Percentiles rank a stretch among this genome's conserved stretches.
These are phyloP conservation scores for Phytophthora boehmeriae DNA, from an alignment of 352 stramenopile genomes.

Conservation along the genomic window DNA sequence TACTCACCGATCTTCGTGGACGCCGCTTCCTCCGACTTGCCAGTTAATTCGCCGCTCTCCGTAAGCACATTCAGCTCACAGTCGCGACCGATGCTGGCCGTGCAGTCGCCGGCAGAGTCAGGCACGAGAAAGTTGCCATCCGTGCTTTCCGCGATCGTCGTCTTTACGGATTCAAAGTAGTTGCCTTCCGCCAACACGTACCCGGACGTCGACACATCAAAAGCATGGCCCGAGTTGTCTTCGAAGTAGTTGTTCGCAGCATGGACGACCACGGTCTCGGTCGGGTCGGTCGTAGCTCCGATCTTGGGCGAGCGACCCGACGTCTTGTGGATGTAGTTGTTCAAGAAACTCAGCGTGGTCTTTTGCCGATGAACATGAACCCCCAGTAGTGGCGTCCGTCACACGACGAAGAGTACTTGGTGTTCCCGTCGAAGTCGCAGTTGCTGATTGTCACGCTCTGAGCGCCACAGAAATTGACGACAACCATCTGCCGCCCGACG, in stretches of 20 bases:
- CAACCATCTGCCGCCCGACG: constrained; percentile 47
- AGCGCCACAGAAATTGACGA: constrained; percentile 28
- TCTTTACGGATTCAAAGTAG: constrained; percentile 40
- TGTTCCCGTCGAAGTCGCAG: constrained; percentile 50
- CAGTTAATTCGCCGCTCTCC: constrained; percentile 10
- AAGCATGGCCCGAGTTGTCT: constrained; percentile 40
- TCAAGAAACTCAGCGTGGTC: constrained; percentile 30
- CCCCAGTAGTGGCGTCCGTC: constrained; percentile 56
- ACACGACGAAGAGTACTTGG: constrained; percentile 44
- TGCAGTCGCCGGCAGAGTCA: constrained; percentile 11
- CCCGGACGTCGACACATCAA: constrained; percentile 28
- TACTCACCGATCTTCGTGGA: constrained; percentile 5
- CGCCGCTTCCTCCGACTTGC: constrained; percentile 11
- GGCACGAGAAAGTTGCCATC: constrained; percentile 20
- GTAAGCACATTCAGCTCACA: constrained; percentile 24
- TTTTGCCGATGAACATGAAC: constrained; percentile 28
- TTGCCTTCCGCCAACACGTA: constrained; percentile 47
- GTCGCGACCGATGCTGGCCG: constrained; percentile 14
- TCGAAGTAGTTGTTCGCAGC: constrained; percentile 50
- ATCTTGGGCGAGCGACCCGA: constrained; percentile 41
- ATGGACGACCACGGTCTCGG: constrained; percentile 22
- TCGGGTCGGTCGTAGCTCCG: too few species aligned
- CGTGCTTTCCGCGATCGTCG: constrained; percentile 5
- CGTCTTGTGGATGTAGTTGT: constrained; percentile 43
- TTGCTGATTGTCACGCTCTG: constrained; percentile 52